Evolutionary conservation across 306 rosid species (phyloP), one percentile per base, ranked within the genome.

Genomic region (Calophaca sinica): DNA sequence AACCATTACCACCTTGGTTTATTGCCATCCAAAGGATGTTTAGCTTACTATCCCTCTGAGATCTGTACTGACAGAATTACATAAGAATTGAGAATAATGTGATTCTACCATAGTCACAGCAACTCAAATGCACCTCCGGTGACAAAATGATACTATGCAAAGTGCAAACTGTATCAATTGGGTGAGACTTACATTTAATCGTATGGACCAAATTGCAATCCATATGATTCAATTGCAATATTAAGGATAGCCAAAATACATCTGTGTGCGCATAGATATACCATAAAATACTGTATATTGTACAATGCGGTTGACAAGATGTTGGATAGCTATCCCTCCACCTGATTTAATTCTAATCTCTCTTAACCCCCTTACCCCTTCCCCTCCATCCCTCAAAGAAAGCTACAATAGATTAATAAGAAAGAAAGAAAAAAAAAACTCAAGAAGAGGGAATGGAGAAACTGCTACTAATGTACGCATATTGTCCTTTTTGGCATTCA

Each of bases 241-340:
- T 20, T 68, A 36, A 58, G 59, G 59, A 46, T 44, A 55, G 46
- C 70, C 48, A 68, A 68, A 39, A 68, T 7, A 58, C 38, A 48
- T 41, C 6, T 36, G 36, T 9, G 65, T 50, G 62, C 13, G 42
- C 36, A 52, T 48, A 9, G 7, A 10, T 61, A 11, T 20, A 5
- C 52, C 54, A 69, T 9, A 3, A 46, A 20, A 62, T 58, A 58
- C 59, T 58, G 0, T 46, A 49, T 5, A 45, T 8, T 49, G 51
- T 38, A 51, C 38, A 32, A 50, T 13, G 15, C 9, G 68, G 58
- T 52, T 28, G 39, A 7, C 63, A 60, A 60, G 36, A 60, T 59
- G 35, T 60, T 5, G 31, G 48, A 39, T 59, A 70, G n/a, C 70
- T 28, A 77, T 9, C 26, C 7, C 14, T 6, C 5, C 13, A 31